Base-by-base conservation (phyloP, 2,329 filamentous ascomycete species). In the Fragosphaeria purpurea region DNA sequence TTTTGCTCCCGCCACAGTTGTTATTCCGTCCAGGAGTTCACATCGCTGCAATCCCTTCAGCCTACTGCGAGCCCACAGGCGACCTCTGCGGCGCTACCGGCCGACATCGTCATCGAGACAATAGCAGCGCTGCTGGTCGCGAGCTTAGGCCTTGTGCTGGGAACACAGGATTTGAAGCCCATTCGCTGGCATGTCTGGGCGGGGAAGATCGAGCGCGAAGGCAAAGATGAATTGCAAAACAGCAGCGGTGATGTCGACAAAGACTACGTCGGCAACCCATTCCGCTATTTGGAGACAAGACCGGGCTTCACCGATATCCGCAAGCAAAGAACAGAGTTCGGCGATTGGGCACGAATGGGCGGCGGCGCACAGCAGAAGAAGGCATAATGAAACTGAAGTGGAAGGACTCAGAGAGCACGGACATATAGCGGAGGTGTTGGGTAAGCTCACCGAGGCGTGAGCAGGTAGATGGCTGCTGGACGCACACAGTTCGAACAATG, bases 21-120 rank as follows among this genome's bases (percentile, higher is more conserved):
- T 70, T 98, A 97, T 70, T 98, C 93, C 47, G 89, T 90, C 44
- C 86, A 95, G 68, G 93, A 98, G 70, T 87, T 95, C 70, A 85
- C 88, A 6, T 75, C 82, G 30, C 78, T 95, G 46, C 80, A 83
- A 59, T 78, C 83, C 50, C 74, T 52, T 3, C 47, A 48, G 12
- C 6, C 46, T 6, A 42, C 69, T 71, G 47, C 34, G 64, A 61
- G 70, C 4, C 61, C 70, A 32, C 65, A 74, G 4, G 67, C 72
- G 34, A 61, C 68, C 22, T 62, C 69, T 11, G 60, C 70, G 3
- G 58, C 76, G 12, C 76, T 97, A 1, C 91, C 93, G 0, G 69
- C 86, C 55, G 93, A 98, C 62, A 94, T 98, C 60, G 80, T 82
- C 39, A 76, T 95, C 59, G 93, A 98, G 69, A 89, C 90, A 1